Conservation (phyloP, 2,329 filamentous ascomycete genomes). For the Rhynchosporium secalis region DNA sequence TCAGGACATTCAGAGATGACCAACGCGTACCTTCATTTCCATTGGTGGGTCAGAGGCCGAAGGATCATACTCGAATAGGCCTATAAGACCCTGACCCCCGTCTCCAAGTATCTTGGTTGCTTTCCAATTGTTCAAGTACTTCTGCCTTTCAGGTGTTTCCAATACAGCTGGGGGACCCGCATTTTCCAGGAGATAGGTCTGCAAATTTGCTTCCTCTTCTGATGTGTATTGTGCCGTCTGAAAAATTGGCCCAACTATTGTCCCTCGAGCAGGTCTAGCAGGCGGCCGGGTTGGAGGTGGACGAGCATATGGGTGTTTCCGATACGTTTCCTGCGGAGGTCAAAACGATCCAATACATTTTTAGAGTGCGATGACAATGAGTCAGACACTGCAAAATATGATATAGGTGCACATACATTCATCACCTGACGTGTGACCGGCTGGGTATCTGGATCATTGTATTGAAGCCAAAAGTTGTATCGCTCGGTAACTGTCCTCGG, state of each 20-base stretch:
- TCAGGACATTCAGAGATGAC: neutral
- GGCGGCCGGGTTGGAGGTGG: too few relatives aligned
- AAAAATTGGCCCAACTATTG: neutral
- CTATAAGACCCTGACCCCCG: neutral
- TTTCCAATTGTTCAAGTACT: neutral
- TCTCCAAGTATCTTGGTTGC: neutral
- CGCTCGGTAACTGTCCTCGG: neutral
- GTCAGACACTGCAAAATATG: neutral
- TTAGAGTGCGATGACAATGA: neutral
- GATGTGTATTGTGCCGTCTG: neutral
- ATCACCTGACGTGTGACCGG: neutral
- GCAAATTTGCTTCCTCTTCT: neutral
- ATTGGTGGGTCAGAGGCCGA: neutral
- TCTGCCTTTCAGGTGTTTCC: neutral
- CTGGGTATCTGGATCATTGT: neutral
- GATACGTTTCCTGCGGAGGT: neutral
- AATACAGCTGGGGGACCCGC: neutral
- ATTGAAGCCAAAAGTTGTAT: constrained; percentile 1
- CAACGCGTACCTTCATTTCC: neutral
- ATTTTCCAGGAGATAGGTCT: neutral
- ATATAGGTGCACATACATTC: neutral
- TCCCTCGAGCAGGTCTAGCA: too few relatives aligned
- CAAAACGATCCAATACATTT: neutral
- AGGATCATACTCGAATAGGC: neutral
- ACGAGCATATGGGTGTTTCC: neutral